Evolutionary conservation across 2,329 filamentous ascomycete species (phyloP), one percentile per base, ranked within the genome.

Genomic region (Trichoderma atrobrunneum): DNA sequence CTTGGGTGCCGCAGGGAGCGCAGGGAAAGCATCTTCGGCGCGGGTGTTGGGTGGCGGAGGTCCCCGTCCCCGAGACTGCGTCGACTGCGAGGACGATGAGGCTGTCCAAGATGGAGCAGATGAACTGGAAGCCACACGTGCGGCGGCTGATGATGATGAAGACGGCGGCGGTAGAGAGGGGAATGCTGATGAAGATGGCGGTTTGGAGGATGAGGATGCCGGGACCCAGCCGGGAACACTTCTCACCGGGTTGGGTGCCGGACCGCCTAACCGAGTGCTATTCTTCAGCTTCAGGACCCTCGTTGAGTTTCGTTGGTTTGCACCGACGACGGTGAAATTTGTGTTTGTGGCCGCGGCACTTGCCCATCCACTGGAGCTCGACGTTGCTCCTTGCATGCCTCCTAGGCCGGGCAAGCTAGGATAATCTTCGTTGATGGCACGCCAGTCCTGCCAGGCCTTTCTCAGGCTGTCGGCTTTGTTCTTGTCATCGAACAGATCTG

Each of bases 401-500:
- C 88, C 88, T 0, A 93, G 87, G 0, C 92, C 92, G 1, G 95
- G 95, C 1, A 98, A 85, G 2, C 93, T 93, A 0, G 95, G 95
- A 76, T 98, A 98, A 80, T 98, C 95, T 81, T 98, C 95, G 76
- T 97, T 97, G 82, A 97, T 96, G 48, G 94, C 94, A 61, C 93
- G 93, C 93, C 95, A 98, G 81, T 97, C 93, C 76, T 94, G 93
- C 94, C 95, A 98, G 1, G 95, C 93, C 77, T 92, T 92, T 30
- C 94, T 88, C 3, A 99, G 84, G 0, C 85, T 86, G 67, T 92
- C 90, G 1, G 90, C 90, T 79, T 97, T 97, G 21, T 81, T 79
- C 64, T 91, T 87, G 76, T 97, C 92, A 76, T 99, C 95, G 77
- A 96, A 98, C 12, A 99, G 89, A 67, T 98, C 95, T 6, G 95